These are phyloP conservation scores for Chrysosporium keratinophilum DNA, from an alignment of 2,329 filamentous ascomycete species.

Conservation along the genomic window DNA sequence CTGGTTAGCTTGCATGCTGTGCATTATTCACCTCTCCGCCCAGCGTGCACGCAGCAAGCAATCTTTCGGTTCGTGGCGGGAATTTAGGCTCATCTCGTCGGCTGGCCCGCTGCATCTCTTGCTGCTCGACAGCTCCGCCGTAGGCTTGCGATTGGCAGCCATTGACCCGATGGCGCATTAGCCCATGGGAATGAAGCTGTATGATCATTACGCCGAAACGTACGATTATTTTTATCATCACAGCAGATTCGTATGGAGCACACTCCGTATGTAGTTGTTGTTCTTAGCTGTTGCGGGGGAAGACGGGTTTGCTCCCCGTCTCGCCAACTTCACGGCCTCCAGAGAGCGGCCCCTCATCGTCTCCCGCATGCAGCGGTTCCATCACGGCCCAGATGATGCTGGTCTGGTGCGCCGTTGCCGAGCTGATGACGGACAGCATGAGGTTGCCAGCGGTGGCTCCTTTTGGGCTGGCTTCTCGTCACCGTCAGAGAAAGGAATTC, in stretches of 20 bases:
- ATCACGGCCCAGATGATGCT: conserved; percentile 1
- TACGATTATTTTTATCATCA: not conserved
- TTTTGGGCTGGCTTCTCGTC: conserved; percentile 1
- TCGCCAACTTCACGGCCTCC: not conserved
- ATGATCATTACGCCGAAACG: not conserved
- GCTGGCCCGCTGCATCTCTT: not conserved
- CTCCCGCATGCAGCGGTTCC: conserved; percentile 1
- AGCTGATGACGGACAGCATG: not conserved
- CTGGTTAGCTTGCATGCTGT: not conserved
- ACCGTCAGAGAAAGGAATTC: not conserved
- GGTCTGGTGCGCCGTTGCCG: conserved; percentile 4
- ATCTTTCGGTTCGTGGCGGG: conserved; percentile 1
- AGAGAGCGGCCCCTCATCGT: not conserved
- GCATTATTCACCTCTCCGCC: not conserved
- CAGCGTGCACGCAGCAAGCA: not conserved
- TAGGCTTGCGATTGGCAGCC: not conserved
- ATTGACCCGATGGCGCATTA: conserved; percentile 1
- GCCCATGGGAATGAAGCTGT: not conserved
- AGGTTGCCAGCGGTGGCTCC: not conserved
- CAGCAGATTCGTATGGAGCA: not conserved
- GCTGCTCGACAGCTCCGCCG: not conserved
- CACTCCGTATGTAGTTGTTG: not conserved
- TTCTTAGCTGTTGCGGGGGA: not conserved
- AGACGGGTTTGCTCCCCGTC: not conserved
- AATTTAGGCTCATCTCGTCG: not conserved